Conservation (phyloP, 192 early-diverging fungal genomes). For the Phlyctochytrium arcticum region DNA sequence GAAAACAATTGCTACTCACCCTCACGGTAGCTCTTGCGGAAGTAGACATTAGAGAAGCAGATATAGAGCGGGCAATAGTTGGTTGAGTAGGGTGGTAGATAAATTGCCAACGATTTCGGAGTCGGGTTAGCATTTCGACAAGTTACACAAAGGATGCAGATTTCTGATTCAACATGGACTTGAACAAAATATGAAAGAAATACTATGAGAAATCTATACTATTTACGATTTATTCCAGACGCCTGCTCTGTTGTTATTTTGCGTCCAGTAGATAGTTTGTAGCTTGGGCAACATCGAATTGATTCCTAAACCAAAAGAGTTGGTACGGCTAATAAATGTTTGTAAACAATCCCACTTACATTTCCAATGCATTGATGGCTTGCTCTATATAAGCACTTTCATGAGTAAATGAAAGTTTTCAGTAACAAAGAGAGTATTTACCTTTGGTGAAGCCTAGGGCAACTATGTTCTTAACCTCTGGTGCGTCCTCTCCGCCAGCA, state of each 20-base stretch:
- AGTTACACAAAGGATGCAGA: background rate
- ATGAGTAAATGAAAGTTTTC: no score
- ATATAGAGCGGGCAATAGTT: no score
- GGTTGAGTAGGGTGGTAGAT: no score
- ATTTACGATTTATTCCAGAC: background rate
- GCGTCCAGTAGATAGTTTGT: slow-evolving; percentile 26
- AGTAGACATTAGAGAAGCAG: no score
- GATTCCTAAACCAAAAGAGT: slow-evolving; percentile 8
- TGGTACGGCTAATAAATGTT: no score
- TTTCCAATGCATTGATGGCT: slow-evolving; percentile 36
- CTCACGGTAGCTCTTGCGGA: background rate
- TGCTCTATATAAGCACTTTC: slow-evolving; percentile 27
- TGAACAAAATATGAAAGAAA: background rate
- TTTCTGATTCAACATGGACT: background rate
- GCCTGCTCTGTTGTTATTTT: background rate
- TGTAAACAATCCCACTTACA: slow-evolving; percentile 19
- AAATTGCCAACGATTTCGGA: no score
- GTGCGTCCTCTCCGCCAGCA: slow-evolving; percentile 11
- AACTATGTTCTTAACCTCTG: slow-evolving; percentile 36
- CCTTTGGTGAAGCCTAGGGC: slow-evolving; percentile 41
- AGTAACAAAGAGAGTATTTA: no score
- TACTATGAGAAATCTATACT: background rate
- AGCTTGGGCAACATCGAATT: slow-evolving; percentile 34
- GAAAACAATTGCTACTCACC: background rate
- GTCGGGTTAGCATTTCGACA: no score